These are phyloP conservation scores for Lactarius vividus DNA, from an alignment of 768 basidiomycete genomes.

Conservation along the genomic window DNA sequence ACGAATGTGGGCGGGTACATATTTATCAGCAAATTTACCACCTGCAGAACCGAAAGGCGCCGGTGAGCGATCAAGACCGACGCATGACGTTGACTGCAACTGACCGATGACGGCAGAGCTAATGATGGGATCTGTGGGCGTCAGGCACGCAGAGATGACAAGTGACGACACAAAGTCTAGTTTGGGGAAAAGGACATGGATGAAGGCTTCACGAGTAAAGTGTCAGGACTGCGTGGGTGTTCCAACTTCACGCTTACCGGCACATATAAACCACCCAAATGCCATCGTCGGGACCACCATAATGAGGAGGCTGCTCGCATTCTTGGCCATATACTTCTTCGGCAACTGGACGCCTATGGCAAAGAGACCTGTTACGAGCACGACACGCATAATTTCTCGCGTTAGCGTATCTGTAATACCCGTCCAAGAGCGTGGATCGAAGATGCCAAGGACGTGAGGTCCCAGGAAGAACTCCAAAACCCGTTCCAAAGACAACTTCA, in stretches of 20 bases:
- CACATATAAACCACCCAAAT: constrained; percentile 76
- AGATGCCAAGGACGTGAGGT: constrained; percentile 66
- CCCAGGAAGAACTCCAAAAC: constrained; percentile 65
- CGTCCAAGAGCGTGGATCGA: constrained; percentile 79
- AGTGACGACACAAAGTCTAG: constrained; percentile 73
- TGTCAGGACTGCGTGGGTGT: not conserved
- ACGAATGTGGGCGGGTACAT: constrained; percentile 74
- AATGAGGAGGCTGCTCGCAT: constrained; percentile 64
- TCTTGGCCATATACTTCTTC: constrained; percentile 73
- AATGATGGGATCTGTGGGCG: constrained; percentile 93
- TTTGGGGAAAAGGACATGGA: constrained; percentile 68
- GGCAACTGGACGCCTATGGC: constrained; percentile 95
- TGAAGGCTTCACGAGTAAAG: constrained; percentile 44
- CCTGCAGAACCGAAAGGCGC: constrained; percentile 39
- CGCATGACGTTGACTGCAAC: constrained; percentile 23
- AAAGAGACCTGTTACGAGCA: constrained; percentile 90
- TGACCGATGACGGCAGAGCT: constrained; percentile 77
- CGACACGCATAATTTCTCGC: constrained; percentile 80
- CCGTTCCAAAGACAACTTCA: constrained; percentile 90
- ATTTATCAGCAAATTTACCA: constrained; percentile 63
- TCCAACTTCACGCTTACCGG: constrained; percentile 44
- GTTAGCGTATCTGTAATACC: constrained; percentile 58
- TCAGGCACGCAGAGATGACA: constrained; percentile 85
- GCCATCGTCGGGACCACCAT: constrained; percentile 88
- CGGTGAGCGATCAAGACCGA: not conserved